These are phyloP conservation scores for Cryptococcus floricola DNA, from an alignment of 1,284 basidiomycete genomes.

Conservation along the genomic window DNA sequence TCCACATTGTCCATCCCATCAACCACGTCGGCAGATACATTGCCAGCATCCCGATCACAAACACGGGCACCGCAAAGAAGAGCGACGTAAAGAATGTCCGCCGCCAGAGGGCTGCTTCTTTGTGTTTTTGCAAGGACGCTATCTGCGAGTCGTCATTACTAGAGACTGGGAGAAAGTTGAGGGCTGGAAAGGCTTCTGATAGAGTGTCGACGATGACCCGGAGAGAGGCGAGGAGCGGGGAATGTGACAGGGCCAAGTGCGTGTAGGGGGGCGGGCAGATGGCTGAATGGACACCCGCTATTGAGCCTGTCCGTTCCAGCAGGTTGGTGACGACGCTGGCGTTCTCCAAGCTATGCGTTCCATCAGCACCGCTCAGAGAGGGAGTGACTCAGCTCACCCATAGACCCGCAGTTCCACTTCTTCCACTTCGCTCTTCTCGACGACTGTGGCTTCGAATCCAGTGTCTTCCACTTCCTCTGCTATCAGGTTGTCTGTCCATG, in stretches of 20 bases:
- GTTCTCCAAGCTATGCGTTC: constrained; percentile 29
- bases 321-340: constrained; percentile 26
- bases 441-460: constrained; percentile 48
- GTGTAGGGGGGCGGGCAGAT: constrained; percentile 68
- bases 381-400: constrained; percentile 27
- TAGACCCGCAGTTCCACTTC: constrained; percentile 45
- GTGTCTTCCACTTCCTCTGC: constrained; percentile 57
- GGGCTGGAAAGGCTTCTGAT: constrained; percentile 57
- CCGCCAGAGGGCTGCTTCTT: constrained; percentile 88
- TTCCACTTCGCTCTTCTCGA: constrained; percentile 40
- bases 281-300: constrained; percentile 72
- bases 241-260: constrained; percentile 73
- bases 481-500: constrained; percentile 75
- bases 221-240: constrained; percentile 67
- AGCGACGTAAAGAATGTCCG: constrained; percentile 71
- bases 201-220: constrained; percentile 81
- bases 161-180: constrained; percentile 45
- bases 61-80: constrained; percentile 84
- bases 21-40: constrained; percentile 56
- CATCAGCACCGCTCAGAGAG: constrained; percentile 1
- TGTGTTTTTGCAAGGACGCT: constrained; percentile 81
- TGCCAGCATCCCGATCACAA: constrained; percentile 85
- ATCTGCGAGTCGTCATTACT: constrained; percentile 64
- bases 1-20: constrained; percentile 48
- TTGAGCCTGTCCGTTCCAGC: constrained; percentile 39